A percentile compares a stretch with the other conserved stretches of the same genome.
Conservation (phyloP, 495 filamentous ascomycete species). For the Aspergillus kassunensis region DNA sequence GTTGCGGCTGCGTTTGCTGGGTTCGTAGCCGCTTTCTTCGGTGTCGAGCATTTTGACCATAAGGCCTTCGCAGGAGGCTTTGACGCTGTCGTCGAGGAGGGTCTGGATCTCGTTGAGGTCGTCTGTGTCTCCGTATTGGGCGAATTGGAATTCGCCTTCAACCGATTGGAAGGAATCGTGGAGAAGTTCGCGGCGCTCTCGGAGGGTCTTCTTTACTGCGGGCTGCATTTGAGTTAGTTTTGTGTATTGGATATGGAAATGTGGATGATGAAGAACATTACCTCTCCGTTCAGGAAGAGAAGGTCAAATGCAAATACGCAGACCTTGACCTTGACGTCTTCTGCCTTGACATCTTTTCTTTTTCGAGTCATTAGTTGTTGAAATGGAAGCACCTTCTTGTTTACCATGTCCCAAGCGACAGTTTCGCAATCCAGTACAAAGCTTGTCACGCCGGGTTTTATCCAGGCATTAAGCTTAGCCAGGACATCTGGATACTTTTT, state of each 20-base stretch:
- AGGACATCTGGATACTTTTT: conserved; percentile 98
- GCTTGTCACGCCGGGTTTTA: conserved; percentile 82
- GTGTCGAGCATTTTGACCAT: conserved; percentile 99
- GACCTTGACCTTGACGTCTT: conserved; percentile 95
- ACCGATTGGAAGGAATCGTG: conserved; percentile 66
- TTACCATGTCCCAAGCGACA: conserved; percentile 89
- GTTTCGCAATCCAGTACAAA: conserved; percentile 98
- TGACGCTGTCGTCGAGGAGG: conserved; percentile 88
- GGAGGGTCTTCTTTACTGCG: conserved; percentile 78
- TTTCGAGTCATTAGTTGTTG: conserved; percentile 98
- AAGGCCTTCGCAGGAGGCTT: conserved; percentile 90
- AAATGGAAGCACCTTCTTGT: conserved; percentile 94
- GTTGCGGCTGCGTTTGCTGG: conserved; percentile 89
- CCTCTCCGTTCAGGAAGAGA: conserved; percentile 88
- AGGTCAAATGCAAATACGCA: conserved; percentile 98
- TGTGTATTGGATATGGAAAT: conserved; percentile 7
- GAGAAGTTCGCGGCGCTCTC: conserved; percentile 77
- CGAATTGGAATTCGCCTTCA: conserved; percentile 90
- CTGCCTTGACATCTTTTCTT: conserved; percentile 93
- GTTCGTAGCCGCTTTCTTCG: conserved; percentile 85
- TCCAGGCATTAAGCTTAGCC: conserved; percentile 79
- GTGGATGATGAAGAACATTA: conserved; percentile 28
- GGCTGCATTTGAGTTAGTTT: conserved; percentile 38
- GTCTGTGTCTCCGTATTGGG: conserved; percentile 80
- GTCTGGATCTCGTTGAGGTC: conserved; percentile 89